Conservation (phyloP, 805 yeast genomes). For the Kregervanrija fluxuum region DNA sequence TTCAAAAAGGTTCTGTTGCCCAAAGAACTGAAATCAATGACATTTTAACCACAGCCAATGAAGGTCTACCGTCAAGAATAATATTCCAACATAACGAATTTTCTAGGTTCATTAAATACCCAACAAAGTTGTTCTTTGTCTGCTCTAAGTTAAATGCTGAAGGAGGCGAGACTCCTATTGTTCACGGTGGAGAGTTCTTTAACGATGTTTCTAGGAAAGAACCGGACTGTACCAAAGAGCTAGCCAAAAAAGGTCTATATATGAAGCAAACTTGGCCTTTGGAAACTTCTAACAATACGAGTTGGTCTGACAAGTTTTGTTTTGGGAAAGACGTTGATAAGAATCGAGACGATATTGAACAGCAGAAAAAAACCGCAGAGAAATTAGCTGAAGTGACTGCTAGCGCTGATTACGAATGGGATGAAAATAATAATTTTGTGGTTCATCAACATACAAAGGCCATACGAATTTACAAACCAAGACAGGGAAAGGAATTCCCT, state of each 20-base stretch:
- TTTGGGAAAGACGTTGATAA: slow-evolving; percentile 26
- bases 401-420: slow-evolving; percentile 24
- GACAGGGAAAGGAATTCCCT: slow-evolving; percentile 8
- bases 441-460: slow-evolving; percentile 25
- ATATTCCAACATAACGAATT: slow-evolving; percentile 30
- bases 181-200: slow-evolving; percentile 28
- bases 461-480: slow-evolving; percentile 11
- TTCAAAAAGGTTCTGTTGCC: slow-evolving; percentile 26
- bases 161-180: slow-evolving; percentile 31
- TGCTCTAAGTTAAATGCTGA: slow-evolving; percentile 16
- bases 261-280: slow-evolving; percentile 25
- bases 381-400: slow-evolving; percentile 15
- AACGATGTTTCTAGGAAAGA: slow-evolving; percentile 11
- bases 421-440: slow-evolving; percentile 18
- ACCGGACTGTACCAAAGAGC: slow-evolving; percentile 19
- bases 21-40: slow-evolving; percentile 21
- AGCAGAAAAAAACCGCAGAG: slow-evolving; percentile 21
- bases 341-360: slow-evolving; percentile 18
- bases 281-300: slow-evolving; percentile 10
- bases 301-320: slow-evolving; percentile 26
- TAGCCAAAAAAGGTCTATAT: slow-evolving; percentile 20
- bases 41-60: slow-evolving; percentile 27
- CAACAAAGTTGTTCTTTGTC: slow-evolving; percentile 21
- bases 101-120: slow-evolving; percentile 25
- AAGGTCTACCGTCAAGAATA: slow-evolving; percentile 19